Evolutionary conservation across 306 rosid species (phyloP).

Genomic region (Aeschynomene evenia): DNA sequence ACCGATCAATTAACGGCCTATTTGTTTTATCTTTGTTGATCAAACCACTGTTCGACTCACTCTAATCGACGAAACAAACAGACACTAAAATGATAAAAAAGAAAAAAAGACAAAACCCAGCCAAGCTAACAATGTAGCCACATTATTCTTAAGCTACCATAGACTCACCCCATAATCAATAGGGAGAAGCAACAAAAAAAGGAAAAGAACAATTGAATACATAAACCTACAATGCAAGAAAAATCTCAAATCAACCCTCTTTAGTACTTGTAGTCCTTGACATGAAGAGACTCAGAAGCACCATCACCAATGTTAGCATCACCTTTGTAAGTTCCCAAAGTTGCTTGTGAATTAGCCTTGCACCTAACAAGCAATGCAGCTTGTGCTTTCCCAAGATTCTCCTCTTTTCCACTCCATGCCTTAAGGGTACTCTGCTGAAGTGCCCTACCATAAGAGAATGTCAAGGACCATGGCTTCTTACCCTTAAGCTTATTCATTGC

Average conservation of each 20-base stretch:
- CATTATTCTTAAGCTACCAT: conserved; percentile 31
- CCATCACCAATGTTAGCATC: conserved; percentile 63
- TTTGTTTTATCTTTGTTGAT: too few relatives aligned
- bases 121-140: conserved; percentile 14
- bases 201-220: too few relatives aligned
- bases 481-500: conserved; percentile 78
- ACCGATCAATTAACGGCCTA: background rate
- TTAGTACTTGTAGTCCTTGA: conserved; percentile 60
- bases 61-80: too few relatives aligned
- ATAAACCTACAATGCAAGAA: conserved; percentile 12
- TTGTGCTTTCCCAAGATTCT: conserved; percentile 59
- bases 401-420: conserved; percentile 75
- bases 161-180: background rate
- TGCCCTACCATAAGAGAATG: conserved; percentile 86
- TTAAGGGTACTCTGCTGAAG: conserved; percentile 88
- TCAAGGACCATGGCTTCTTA: conserved; percentile 81
- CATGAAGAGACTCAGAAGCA: conserved; percentile 75
- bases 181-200: background rate
- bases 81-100: too few relatives aligned
- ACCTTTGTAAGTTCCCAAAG: conserved; percentile 75
- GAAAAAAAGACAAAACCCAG: conserved; percentile 2
- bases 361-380: conserved; percentile 70
- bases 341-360: conserved; percentile 82
- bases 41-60: too few relatives aligned
- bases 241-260: background rate